Evolutionary conservation across 768 basidiomycete genomes (phyloP), one percentile per base, ranked within the genome.

Genomic region (Leucocoprinus sp.): DNA sequence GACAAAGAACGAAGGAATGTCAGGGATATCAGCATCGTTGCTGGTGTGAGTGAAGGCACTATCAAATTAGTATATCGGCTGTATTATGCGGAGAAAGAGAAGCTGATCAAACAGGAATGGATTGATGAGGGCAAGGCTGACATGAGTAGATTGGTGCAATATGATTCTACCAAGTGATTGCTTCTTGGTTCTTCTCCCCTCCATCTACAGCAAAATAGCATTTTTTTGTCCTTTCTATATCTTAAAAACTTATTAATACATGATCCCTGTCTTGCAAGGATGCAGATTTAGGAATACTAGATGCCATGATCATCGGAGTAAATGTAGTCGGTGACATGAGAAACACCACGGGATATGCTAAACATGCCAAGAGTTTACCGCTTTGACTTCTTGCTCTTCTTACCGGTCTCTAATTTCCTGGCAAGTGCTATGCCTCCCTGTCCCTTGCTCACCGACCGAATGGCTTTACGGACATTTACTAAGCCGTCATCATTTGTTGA

Each of bases 11-110:
- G n/a, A 21, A 90, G 88, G 64, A 74, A 80, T 18, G 74, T 84
- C 38, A 80, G 81, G 64, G 91, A 97, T 57, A 93, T 99, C 57
- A 86, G 86, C 51, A 68, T 72, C 12, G 90, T 97, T 8, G 93
- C 91, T 2, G 92, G 93, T 8, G 92, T 97, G 15, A 93, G 91
- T 59, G 95, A 98, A 61, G 84, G 89, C 41, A 98, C 96, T 40
- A 93, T 97, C 60, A 89, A 89, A 66, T 64, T 92, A 64, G 87
- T 90, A 46, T 93, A 93, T 62, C 72, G 82, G 52, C 59, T 87
- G 55, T 88, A 91, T 60, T 86, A 80, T 56, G 60, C 64, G 7
- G 82, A 82, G 38, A 82, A 67, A 67, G 81, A 84, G 59, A 84
- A 80, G 69, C 55, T 93, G 65, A 83, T 91, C 42, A 88, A 88